Evolutionary conservation across 805 yeast species (phyloP), one percentile per base, ranked within the genome.

Genomic region (Tanozyma kutaoensis): DNA sequence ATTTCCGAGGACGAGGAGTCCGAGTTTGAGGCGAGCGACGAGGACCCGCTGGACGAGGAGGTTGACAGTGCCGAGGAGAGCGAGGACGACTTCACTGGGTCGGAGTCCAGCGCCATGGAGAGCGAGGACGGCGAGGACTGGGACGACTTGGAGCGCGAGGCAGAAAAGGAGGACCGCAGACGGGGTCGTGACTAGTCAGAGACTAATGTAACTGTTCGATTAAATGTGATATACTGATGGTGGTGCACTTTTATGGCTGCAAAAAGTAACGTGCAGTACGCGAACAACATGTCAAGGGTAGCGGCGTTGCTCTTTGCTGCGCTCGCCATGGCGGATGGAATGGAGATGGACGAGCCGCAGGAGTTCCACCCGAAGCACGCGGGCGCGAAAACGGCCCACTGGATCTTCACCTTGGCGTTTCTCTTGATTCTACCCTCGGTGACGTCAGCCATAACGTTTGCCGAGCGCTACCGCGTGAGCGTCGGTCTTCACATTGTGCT

Each of bases 1-100:
- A 79, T 70, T 12, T 74, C 67, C 25, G 79, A 69, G 23, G 76
- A 70, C 24, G 79, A 71, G 33, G 91, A 77, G 43, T 57, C 63
- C 24, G 93, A 77, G 43, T 76, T 75, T 40, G 82, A 76, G 47
- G 74, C 62, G 12, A 52, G 66, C 30, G 71, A 71, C 28, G 77
- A 68, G 26, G 72, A 69, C 42, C 72, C 72, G 24, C 69, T 64
- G 22, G 75, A 71, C 33, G 84, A 71, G 27, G 74, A 66, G 16
- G 76, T 68, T 14, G 72, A 56, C 16, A 68, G 69, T 38, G 78
- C 67, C 29, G 24, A 22, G 15, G 24, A 22, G 8, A 41, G 44
- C 21, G 56, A 47, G 25, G 61, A 50, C 23, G 59, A 46, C 21
- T 51, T 51, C 30, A 62, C 58, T 3, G 70, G 59, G 11, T 35